Evolutionary conservation across 306 rosid genomes (phyloP).

Genomic region (Dalbergia cultrata): DNA sequence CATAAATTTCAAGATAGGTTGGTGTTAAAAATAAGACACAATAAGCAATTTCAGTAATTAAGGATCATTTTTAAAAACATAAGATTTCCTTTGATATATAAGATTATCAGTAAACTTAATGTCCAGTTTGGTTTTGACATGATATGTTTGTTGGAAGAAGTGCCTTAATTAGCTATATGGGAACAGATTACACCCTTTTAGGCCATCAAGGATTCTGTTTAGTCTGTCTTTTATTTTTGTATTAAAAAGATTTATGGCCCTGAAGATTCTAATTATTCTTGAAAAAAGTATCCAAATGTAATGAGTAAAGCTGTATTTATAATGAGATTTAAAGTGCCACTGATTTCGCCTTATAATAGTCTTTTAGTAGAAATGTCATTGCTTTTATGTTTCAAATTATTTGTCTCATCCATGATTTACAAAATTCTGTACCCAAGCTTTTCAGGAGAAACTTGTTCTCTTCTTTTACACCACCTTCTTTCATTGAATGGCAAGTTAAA

Average conservation of each 20-base stretch:
- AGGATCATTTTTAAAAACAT: not conserved
- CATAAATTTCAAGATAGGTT: slow-evolving; percentile 17
- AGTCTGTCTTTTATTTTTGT: not conserved
- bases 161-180: not conserved
- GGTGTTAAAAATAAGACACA: not conserved
- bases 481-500: not conserved
- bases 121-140: not conserved
- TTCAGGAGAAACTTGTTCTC: not conserved
- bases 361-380: not conserved
- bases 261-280: not conserved
- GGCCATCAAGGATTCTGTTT: not conserved
- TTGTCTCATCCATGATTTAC: not conserved
- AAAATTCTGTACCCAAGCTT: not conserved
- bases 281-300: not conserved
- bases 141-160: not conserved
- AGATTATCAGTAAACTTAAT: too few species aligned
- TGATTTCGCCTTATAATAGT: not conserved
- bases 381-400: not conserved
- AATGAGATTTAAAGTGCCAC: not conserved
- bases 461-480: not conserved
- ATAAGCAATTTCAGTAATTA: not conserved
- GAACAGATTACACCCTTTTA: not conserved
- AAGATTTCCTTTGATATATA: not conserved
- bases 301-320: not conserved
- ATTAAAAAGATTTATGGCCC: not conserved